Percentiles rank a stretch among this genome's conserved stretches.
These are phyloP conservation scores for Biancaea sappan DNA, from an alignment of 306 rosid genomes.

Conservation along the genomic window DNA sequence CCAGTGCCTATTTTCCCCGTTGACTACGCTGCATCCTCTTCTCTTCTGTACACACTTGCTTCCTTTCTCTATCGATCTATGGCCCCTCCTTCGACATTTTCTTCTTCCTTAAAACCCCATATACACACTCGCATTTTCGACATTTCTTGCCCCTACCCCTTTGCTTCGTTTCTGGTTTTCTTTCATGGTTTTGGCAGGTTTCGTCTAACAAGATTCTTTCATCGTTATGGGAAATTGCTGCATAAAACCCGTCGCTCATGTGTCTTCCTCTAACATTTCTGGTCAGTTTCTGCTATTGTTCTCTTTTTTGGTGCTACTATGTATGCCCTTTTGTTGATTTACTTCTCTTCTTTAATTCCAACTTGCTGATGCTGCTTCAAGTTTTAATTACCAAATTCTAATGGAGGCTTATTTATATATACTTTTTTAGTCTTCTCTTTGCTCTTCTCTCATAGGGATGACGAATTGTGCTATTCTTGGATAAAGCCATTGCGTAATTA, in stretches of 20 bases:
- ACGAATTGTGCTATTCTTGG: not conserved
- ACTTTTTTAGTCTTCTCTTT: not conserved
- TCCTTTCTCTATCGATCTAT: not conserved
- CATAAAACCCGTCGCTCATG: slow-evolving; percentile 66
- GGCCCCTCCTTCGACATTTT: slow-evolving; percentile 10
- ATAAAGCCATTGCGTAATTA: too few relatives aligned
- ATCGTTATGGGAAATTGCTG: slow-evolving; percentile 65
- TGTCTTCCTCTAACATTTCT: slow-evolving; percentile 60
- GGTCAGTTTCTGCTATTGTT: slow-evolving; percentile 34
- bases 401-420: not conserved
- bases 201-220: slow-evolving; percentile 1
- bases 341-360: not conserved
- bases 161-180: not conserved
- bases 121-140: not conserved
- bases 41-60: not conserved
- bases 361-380: not conserved
- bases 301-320: not conserved
- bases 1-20: slow-evolving; percentile 17
- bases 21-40: slow-evolving; percentile 34
- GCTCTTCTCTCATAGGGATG: too few relatives aligned
- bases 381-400: not conserved
- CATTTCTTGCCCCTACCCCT: not conserved
- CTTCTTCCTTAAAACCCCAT: slow-evolving; percentile 8
- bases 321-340: not conserved
- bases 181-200: not conserved